These are phyloP conservation scores for Saccharomyces cerevisiae DNA, from an alignment of 805 yeast genomes.

Conservation along the genomic window DNA sequence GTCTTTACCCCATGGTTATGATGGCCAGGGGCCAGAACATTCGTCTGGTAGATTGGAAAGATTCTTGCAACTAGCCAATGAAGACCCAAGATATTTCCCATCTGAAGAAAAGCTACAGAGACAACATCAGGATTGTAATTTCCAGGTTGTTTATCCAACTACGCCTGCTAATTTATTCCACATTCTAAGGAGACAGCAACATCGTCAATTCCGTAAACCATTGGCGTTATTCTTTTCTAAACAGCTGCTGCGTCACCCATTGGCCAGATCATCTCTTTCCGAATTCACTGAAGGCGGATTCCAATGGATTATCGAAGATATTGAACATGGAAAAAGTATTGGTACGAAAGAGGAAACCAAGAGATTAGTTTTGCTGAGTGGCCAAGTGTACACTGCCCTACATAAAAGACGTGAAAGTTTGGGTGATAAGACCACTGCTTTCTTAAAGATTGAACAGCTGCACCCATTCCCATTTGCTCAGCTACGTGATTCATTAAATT, in stretches of 20 bases:
- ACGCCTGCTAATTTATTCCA: constrained; percentile 97
- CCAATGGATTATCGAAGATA: constrained; percentile 94
- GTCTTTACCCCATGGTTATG: constrained; percentile 98
- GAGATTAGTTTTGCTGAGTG: constrained; percentile 75
- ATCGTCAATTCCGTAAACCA: constrained; percentile 96
- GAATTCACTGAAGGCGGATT: constrained; percentile 91
- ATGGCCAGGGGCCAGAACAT: constrained; percentile 99
- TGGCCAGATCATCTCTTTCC: constrained; percentile 75
- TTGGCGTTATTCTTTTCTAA: constrained; percentile 83
- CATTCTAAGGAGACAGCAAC: constrained; percentile 96
- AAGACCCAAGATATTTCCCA: constrained; percentile 94
- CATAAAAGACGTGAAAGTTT: constrained; percentile 78
- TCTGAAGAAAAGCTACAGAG: constrained; percentile 78
- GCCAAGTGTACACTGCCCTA: constrained; percentile 92
- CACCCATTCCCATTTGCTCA: constrained; percentile 99
- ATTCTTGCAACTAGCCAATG: constrained; percentile 90
- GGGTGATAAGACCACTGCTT: constrained; percentile 76
- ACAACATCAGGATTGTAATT: constrained; percentile 97
- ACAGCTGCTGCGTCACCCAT: constrained; percentile 90
- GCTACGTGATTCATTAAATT: constrained; percentile 71
- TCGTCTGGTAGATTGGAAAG: constrained; percentile 97
- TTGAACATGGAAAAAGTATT: constrained; percentile 71
- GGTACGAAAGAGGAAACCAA: constrained; percentile 75
- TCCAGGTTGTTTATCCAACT: constrained; percentile 96
- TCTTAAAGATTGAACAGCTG: constrained; percentile 83